A percentile compares a stretch with the other conserved stretches of the same genome.
phyloP scores from a whole-genome alignment of 2,329 filamentous ascomycete genomes.

The Leptographium wingfieldii region DNA sequence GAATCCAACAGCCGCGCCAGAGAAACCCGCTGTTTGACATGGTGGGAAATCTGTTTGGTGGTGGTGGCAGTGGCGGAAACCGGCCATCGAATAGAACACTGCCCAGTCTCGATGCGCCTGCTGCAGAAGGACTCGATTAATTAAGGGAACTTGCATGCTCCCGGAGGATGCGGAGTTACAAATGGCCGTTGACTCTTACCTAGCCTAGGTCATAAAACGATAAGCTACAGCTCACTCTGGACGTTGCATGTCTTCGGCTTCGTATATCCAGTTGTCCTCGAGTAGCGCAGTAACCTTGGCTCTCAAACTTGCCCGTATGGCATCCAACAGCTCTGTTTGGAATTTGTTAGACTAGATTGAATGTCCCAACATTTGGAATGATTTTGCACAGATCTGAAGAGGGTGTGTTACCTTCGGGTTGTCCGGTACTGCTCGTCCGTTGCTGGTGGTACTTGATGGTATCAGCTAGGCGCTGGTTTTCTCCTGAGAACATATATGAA shows the following conservation, averaged over 20 bases:
- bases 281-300: slow-evolving; percentile 61
- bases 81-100: slow-evolving; percentile 26
- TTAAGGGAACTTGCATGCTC: neutral
- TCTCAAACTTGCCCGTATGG: slow-evolving; percentile 55
- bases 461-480: slow-evolving; percentile 47
- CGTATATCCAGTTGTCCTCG: slow-evolving; percentile 89
- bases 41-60: slow-evolving; percentile 92
- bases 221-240: slow-evolving; percentile 14
- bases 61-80: slow-evolving; percentile 40
- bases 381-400: too few species aligned
- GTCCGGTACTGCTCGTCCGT: slow-evolving; percentile 41
- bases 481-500: slow-evolving; percentile 25
- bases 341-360: neutral
- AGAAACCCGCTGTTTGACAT: slow-evolving; percentile 93
- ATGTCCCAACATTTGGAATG: too few species aligned
- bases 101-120: slow-evolving; percentile 31
- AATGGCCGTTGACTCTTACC: neutral
- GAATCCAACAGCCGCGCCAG: slow-evolving; percentile 75
- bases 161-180: neutral
- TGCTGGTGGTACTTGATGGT: slow-evolving; percentile 49
- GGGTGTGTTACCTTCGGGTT: slow-evolving; percentile 46
- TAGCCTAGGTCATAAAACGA: neutral
- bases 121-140: slow-evolving; percentile 48
- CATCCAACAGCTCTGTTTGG: slow-evolving; percentile 51
- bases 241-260: slow-evolving; percentile 46